Base-by-base conservation (phyloP, 2,329 filamentous ascomycete genomes). In the Cryphonectria japonica region DNA sequence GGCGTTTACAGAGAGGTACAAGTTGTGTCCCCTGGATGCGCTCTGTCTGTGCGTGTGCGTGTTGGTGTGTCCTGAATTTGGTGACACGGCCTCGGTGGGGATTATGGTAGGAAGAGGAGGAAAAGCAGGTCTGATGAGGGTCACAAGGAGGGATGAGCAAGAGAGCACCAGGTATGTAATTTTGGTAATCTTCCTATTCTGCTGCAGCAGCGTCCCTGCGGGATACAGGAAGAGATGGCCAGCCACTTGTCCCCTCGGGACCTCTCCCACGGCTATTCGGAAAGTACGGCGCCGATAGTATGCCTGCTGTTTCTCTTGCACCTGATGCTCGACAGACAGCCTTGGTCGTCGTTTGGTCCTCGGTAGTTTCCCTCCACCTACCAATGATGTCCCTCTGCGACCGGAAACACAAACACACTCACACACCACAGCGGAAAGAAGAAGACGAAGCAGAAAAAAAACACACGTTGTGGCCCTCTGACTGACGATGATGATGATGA, bases 401-500 rank as follows among this genome's bases (percentile, higher is more conserved):
- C 61, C 16, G 19, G 34, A 9, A 26, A 22, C 37, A 61, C 26
- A 61, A 7, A 59, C 26, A 54, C 46, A 34, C 19, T 22, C 14
- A 50, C 50, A 32, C 43, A 52, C 52, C 19, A 59, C 37, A 59
- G 8, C 34, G 29, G 34, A 46, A 32, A 14, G 32, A 52, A 50
- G n/a, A 39, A 29, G 13, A 69, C 16, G 8, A 41, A 60, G 41
- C 3, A 43, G 41, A 41, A n/a, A 29, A 69, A 19, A 14, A 43
- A 61, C 43, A 57, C 41, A 43, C 41, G n/a, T 50, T 54, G 37
- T 26, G 19, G 46, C 19, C 46, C 61, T 62, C 37, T 26, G 52
- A 22, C 61, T 60, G 46, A 50, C n/a, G 39, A 69, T 37, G 34
- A 62, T 60, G 39, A 66, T 46, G 39, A 66, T 46, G 69, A 70